Percentiles rank a stretch among this genome's conserved stretches.
Conservation (phyloP, 495 filamentous ascomycete genomes). For the Parachaetomium inaequale region DNA sequence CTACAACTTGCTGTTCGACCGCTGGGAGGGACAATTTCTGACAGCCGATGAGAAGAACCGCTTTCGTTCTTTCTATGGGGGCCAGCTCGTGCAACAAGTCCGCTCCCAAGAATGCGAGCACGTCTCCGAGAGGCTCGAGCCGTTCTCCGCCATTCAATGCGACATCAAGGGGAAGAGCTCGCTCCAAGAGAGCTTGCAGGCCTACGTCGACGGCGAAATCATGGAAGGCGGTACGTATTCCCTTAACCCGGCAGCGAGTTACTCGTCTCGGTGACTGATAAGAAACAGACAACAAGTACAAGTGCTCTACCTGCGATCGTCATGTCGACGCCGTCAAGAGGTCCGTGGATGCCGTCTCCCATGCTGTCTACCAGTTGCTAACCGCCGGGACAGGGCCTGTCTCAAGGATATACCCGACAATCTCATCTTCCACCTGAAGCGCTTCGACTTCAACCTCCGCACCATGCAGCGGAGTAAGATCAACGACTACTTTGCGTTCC, state of each 20-base stretch:
- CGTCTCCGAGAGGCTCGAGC: slow-evolving; percentile 84
- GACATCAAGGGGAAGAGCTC: slow-evolving; percentile 90
- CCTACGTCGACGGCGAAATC: slow-evolving; percentile 92
- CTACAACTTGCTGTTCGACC: slow-evolving; percentile 87
- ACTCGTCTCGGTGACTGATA: slow-evolving; percentile 18
- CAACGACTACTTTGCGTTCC: slow-evolving; percentile 92
- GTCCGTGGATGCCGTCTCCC: slow-evolving; percentile 32
- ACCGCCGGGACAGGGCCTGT: slow-evolving; percentile 57
- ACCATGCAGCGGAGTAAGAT: slow-evolving; percentile 85
- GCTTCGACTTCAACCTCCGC: slow-evolving; percentile 92
- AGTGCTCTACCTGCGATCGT: slow-evolving; percentile 82
- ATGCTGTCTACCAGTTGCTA: slow-evolving; percentile 6
- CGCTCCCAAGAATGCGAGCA: slow-evolving; percentile 92
- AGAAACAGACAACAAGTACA: slow-evolving; percentile 85
- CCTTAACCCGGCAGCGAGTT: not conserved
- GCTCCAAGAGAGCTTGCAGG: slow-evolving; percentile 82
- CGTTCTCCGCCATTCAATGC: slow-evolving; percentile 93
- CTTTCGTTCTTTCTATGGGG: slow-evolving; percentile 84
- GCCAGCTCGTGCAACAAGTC: slow-evolving; percentile 89
- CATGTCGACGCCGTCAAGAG: slow-evolving; percentile 95
- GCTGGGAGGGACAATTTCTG: slow-evolving; percentile 80
- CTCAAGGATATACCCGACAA: slow-evolving; percentile 92
- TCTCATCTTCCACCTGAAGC: slow-evolving; percentile 93
- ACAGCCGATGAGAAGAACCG: slow-evolving; percentile 62
- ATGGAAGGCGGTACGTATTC: slow-evolving; percentile 78